Evolutionary conservation across 495 filamentous ascomycete genomes (phyloP), one percentile per base, ranked within the genome.

Genomic region (Cercophora sp.): DNA sequence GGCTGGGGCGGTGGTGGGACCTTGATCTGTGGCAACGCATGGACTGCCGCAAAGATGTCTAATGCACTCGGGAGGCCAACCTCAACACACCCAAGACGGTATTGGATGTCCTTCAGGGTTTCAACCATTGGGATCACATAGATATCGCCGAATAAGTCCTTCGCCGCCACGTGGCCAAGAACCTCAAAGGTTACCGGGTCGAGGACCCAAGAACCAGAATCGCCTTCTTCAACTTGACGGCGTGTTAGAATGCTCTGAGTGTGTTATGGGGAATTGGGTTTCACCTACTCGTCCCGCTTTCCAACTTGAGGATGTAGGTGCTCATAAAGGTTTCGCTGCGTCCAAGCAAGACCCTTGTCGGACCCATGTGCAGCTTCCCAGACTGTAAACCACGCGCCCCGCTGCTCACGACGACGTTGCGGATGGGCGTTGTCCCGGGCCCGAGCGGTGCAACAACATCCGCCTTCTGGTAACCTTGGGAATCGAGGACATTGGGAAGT

Each of bases 191-290:
- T 50, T 10, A 51, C 25, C 26, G 50, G 48, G 42, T 58, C 56
- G 15, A 63, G 42, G n/a, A 67, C 60, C 62, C 64, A 67, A 11
- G 60, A 53, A 26, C 62, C 64, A 1, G 62, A 65, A 41, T 68
- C 59, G 2, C 65, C 65, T 16, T 60, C 39, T 29, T 51, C 26
- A 8, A 68, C 35, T 36, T 26, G n/a, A n/a, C n/a, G n/a, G n/a
- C n/a, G n/a, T n/a, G n/a, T n/a, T n/a, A n/a, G n/a, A n/a, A n/a
- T n/a, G n/a, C n/a, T n/a, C n/a, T n/a, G n/a, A n/a, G n/a, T n/a
- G n/a, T n/a, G n/a, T n/a, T n/a, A n/a, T n/a, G n/a, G n/a, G n/a
- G n/a, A n/a, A n/a, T n/a, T n/a, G n/a, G n/a, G n/a, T n/a, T n/a
- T n/a, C 36, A 39, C 36, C 5, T 39, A 39, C 36, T 19, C 22